A percentile compares a stretch with the other conserved stretches of the same genome.
Evolutionary conservation across 257 asterid species (phyloP).

Genomic region (Nicotiana paniculata): DNA sequence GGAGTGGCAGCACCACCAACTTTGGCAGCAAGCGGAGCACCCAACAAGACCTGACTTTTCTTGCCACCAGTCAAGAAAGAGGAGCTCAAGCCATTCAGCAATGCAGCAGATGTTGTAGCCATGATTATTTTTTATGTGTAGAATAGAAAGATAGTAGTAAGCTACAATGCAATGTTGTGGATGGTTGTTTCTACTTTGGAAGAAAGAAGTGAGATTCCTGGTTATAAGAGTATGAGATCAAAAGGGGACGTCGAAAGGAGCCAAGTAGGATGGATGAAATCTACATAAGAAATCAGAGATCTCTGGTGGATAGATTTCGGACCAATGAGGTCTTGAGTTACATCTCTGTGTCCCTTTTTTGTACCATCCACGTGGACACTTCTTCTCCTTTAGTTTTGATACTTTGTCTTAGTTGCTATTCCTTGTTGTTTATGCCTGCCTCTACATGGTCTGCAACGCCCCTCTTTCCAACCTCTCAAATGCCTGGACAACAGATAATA

Average conservation of each 20-base stretch:
- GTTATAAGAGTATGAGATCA: slow-evolving; percentile 20
- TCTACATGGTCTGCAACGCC: neutral
- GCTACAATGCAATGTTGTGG: neutral
- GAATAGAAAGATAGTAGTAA: neutral
- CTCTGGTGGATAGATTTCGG: slow-evolving; percentile 39
- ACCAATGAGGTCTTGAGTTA: slow-evolving; percentile 40
- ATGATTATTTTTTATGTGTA: slow-evolving; percentile 13
- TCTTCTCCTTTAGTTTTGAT: slow-evolving; percentile 23
- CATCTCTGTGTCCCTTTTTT: slow-evolving; percentile 24
- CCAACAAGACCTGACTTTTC: slow-evolving; percentile 50
- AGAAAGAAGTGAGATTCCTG: slow-evolving; percentile 5
- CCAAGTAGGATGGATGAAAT: slow-evolving; percentile 61
- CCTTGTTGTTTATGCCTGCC: neutral
- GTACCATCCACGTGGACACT: slow-evolving; percentile 30
- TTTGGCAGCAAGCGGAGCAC: slow-evolving; percentile 42
- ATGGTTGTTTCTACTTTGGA: slow-evolving; percentile 2
- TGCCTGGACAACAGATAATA: neutral
- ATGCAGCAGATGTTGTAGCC: slow-evolving; percentile 94
- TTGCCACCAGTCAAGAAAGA: slow-evolving; percentile 73
- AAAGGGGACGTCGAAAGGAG: slow-evolving; percentile 25
- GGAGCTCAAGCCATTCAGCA: slow-evolving; percentile 67
- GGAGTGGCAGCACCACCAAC: slow-evolving; percentile 26
- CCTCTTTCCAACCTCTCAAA: neutral
- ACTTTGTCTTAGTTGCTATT: neutral
- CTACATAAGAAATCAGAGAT: neutral